Conservation (phyloP, 768 basidiomycete genomes). For the Asterophora lycoperdoides region DNA sequence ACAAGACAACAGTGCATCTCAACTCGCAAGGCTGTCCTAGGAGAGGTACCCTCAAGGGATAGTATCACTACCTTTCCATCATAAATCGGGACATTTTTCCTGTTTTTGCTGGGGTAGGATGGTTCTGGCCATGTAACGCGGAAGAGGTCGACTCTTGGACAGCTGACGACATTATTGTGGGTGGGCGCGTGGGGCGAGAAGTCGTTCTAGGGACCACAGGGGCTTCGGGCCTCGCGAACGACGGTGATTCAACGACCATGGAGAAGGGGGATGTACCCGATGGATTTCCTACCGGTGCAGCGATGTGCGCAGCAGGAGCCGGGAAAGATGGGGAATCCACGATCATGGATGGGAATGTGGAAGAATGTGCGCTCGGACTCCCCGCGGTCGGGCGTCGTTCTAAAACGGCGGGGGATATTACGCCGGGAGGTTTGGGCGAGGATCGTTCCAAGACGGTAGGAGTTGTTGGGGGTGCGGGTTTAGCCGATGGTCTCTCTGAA, state of each 20-base stretch:
- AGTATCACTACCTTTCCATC: slow-evolving; percentile 24
- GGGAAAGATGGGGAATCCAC: slow-evolving; percentile 40
- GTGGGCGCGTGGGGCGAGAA: too few species aligned
- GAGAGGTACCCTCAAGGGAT: not conserved
- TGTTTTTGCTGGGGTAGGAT: not conserved
- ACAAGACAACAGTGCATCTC: slow-evolving; percentile 15
- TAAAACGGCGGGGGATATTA: slow-evolving; percentile 2
- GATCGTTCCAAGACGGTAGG: slow-evolving; percentile 22
- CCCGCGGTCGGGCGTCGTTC: slow-evolving; percentile 7
- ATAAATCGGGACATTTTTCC: slow-evolving; percentile 31
- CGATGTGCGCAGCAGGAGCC: slow-evolving; percentile 1
- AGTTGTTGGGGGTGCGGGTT: slow-evolving; percentile 14
- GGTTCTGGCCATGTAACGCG: too few species aligned
- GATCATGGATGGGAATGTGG: slow-evolving; percentile 28
- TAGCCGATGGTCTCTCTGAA: slow-evolving; percentile 25
- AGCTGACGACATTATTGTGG: too few species aligned
- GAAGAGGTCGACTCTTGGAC: too few species aligned
- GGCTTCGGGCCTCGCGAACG: too few species aligned
- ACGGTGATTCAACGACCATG: too few species aligned
- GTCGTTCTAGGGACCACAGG: too few species aligned
- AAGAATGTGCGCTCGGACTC: slow-evolving; percentile 2
- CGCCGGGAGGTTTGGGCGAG: slow-evolving; percentile 27
- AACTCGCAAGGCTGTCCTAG: too few species aligned
- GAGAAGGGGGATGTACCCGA: too few species aligned
- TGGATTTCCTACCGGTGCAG: too few species aligned